Conservation (phyloP, 495 filamentous ascomycete genomes). For the Staphylotrichum longicolle region DNA sequence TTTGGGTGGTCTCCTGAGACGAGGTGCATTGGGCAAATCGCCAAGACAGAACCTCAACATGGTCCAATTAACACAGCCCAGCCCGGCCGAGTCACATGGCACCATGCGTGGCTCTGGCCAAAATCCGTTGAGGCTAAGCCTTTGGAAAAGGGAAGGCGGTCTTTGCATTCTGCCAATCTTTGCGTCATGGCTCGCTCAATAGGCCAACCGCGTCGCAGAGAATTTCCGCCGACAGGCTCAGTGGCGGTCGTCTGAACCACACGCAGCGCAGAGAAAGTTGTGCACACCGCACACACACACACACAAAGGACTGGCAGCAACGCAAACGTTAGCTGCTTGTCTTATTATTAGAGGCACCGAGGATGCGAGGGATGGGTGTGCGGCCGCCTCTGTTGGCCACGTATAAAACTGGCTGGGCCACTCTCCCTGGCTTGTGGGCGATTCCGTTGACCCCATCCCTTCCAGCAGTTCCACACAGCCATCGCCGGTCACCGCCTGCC, state of each 20-base stretch:
- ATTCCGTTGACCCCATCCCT: background rate
- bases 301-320: background rate
- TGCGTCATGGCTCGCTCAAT: constrained; percentile 28
- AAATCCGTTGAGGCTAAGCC: constrained; percentile 6
- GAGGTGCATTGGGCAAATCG: no score
- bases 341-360: background rate
- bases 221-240: constrained; percentile 8
- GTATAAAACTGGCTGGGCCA: constrained; percentile 18
- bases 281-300: background rate
- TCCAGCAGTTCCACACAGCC: constrained; percentile 6
- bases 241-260: constrained; percentile 12
- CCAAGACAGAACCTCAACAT: no score
- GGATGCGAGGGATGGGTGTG: constrained; percentile 6
- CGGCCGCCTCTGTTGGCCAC: constrained; percentile 8
- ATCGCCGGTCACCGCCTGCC: constrained; percentile 21
- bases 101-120: background rate
- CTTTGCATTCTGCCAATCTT: constrained; percentile 21
- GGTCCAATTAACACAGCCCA: no score
- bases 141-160: constrained; percentile 28
- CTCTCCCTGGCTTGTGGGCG: constrained; percentile 17
- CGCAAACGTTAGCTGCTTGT: background rate
- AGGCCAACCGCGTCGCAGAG: constrained; percentile 23
- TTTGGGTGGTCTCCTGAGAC: no score
- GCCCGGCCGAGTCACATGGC: constrained; percentile 22
- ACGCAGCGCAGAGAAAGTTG: background rate